Evolutionary conservation across 192 early-diverging fungal genomes (phyloP).

Genomic region (Umbelopsis sp.): DNA sequence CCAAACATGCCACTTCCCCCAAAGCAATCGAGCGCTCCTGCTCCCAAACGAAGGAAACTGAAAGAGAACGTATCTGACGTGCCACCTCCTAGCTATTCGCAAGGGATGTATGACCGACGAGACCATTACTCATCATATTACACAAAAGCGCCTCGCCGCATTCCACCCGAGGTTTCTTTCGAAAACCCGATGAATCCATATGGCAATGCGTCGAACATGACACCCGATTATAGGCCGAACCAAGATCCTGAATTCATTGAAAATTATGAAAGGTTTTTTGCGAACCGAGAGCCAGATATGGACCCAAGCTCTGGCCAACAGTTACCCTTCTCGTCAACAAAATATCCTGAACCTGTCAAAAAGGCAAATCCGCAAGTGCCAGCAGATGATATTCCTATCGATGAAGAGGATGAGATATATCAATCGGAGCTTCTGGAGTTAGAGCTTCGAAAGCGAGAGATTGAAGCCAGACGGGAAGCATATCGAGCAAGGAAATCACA

Average conservation of each 20-base stretch:
- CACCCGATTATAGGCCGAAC: neutral
- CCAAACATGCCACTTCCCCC: slow-evolving; percentile 5
- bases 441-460: neutral
- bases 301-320: neutral
- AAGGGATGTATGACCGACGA: neutral
- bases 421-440: slow-evolving; percentile 3
- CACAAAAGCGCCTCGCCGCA: neutral
- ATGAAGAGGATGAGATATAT: slow-evolving; percentile 11
- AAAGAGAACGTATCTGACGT: neutral
- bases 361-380: neutral
- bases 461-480: slow-evolving; percentile 9
- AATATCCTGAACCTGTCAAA: neutral
- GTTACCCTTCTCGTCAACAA: neutral
- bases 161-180: neutral
- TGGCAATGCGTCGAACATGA: neutral
- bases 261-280: neutral
- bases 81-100: neutral
- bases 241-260: neutral
- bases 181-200: neutral
- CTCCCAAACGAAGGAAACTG: neutral
- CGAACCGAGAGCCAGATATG: neutral
- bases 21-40: neutral
- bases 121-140: neutral
- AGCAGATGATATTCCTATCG: neutral
- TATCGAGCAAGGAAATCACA: slow-evolving; percentile 13